phyloP scores from a whole-genome alignment of 768 basidiomycete genomes.

The Russula ochroleuca region DNA sequence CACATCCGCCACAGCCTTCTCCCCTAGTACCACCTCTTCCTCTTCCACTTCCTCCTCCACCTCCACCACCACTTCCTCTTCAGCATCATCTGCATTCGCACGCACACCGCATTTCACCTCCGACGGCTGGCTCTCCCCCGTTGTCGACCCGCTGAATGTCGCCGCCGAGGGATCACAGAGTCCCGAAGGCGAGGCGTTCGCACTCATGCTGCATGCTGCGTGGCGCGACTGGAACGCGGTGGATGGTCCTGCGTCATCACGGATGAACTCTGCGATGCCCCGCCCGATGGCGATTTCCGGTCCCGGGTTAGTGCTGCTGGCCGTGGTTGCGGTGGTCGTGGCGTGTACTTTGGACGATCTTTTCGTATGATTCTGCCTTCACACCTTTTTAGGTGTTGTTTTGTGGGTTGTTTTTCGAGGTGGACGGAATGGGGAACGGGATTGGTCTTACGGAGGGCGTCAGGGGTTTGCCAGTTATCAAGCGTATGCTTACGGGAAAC shows the following conservation, averaged over 20 bases:
- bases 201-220: constrained; percentile 67
- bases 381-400: too few relatives aligned
- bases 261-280: neutral
- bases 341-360: constrained; percentile 2
- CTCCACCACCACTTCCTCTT: constrained; percentile 22
- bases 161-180: constrained; percentile 47
- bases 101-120: constrained; percentile 43
- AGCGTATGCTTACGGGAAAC: too few relatives aligned
- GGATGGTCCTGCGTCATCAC: constrained; percentile 44
- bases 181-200: constrained; percentile 78
- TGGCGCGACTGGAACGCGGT: constrained; percentile 67
- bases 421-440: too few relatives aligned
- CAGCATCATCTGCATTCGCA: neutral
- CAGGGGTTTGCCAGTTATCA: too few relatives aligned
- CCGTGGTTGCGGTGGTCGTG: neutral
- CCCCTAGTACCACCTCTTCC: neutral
- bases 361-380: neutral
- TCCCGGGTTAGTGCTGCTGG: neutral
- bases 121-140: constrained; percentile 66
- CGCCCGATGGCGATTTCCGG: too few relatives aligned
- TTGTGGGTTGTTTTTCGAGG: too few relatives aligned
- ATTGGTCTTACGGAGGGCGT: too few relatives aligned
- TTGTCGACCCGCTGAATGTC: constrained; percentile 66
- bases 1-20: neutral
- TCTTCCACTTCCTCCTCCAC: neutral